Conservation (phyloP, 192 early-diverging fungal species). For the Backusella sp. region DNA sequence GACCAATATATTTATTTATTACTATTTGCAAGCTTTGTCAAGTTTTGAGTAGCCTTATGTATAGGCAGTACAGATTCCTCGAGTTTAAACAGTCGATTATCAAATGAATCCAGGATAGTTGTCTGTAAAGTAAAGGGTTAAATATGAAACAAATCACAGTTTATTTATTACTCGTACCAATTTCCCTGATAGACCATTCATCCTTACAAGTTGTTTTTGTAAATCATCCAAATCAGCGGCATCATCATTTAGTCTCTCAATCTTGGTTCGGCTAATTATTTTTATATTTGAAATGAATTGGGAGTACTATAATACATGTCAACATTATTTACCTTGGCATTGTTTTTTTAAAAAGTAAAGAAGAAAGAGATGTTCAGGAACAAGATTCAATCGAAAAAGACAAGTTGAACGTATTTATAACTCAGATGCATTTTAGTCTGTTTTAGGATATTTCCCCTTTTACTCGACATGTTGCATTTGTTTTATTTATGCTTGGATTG, state of each 20-base stretch:
- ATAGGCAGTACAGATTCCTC: slow-evolving; percentile 81
- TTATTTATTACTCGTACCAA: slow-evolving; percentile 23
- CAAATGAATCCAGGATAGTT: slow-evolving; percentile 73
- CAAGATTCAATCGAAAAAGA: neutral
- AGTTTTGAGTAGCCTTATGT: slow-evolving; percentile 69
- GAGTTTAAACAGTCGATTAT: slow-evolving; percentile 65
- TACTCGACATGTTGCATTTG: neutral
- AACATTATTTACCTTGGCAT: neutral
- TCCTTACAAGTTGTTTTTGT: slow-evolving; percentile 32
- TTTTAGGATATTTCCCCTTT: neutral
- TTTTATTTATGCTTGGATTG: neutral
- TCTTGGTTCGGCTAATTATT: neutral
- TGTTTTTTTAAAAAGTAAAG: neutral
- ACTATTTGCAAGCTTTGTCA: slow-evolving; percentile 79
- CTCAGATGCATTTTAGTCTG: slow-evolving; percentile 7
- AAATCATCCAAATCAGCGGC: slow-evolving; percentile 37
- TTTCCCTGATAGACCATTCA: slow-evolving; percentile 39
- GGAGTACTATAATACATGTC: too few relatives aligned
- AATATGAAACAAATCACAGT: too few relatives aligned
- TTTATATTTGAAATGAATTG: too few relatives aligned
- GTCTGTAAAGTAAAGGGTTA: slow-evolving; percentile 39
- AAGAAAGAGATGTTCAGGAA: neutral
- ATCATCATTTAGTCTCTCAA: slow-evolving; percentile 35
- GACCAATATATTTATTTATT: slow-evolving; percentile 19
- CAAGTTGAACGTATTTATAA: neutral